Base-by-base conservation (phyloP, 257 asterid species). In the Fraxinus americana region DNA sequence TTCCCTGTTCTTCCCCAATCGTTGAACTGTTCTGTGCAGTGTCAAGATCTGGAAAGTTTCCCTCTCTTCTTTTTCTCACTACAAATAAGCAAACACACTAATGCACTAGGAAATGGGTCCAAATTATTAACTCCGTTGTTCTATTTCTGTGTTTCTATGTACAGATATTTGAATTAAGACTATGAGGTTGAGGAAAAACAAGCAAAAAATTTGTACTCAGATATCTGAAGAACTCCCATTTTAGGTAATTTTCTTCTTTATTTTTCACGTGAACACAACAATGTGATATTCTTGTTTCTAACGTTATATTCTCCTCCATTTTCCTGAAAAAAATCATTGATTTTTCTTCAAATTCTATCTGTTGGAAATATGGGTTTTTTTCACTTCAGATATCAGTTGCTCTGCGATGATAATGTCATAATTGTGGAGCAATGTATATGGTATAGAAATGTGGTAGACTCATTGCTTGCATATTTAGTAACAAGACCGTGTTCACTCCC, bases 221-320 rank as follows among this genome's bases (percentile, higher is more conserved):
- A 80, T 85, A 84, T 84, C 88, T 75, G 81, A 57, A 75, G 73
- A 25, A 72, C 75, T 70, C 50, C 35, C 70, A 34, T 78, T 71
- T 39, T 82, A 74, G 87, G 89, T 86, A 52, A 69, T 74, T 67
- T 80, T 65, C 30, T 75, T 13, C 27, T 54, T 27, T 48, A 4
- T 45, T 77, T 10, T 36, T 70, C 69, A 21, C 39, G n/a, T 3
- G 6, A 54, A 59, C 54, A 70, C 67, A 59, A 17, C n/a, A n/a
- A n/a, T 17, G 13, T 59, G 4, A 5, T n/a, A 7, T 57, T 8
- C 10, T 57, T 59, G 32, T 61, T 61, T 3, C 9, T 61, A 2
- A 7, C 32, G 16, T 21, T 61, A 2, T 61, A 21, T 25, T 3
- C 67, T 21, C 5, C 67, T 61, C 67, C 67, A 57, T 61, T 59